Conservation (phyloP, 805 yeast species). For the Candida namnaoensis region DNA sequence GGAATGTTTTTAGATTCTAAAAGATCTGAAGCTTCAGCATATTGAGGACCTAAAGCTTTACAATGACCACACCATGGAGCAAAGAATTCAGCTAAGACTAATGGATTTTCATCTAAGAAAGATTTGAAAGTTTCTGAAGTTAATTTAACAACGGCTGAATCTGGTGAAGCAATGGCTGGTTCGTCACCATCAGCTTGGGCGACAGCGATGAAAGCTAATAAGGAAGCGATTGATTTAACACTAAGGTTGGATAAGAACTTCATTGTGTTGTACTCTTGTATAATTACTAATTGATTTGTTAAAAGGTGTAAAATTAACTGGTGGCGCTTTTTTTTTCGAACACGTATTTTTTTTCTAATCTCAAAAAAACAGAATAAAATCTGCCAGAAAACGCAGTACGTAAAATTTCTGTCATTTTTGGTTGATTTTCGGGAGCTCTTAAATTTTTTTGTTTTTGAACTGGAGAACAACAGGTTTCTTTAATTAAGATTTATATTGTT, state of each 20-base stretch:
- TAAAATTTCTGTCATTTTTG: background rate
- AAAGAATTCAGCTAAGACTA: conserved; percentile 80
- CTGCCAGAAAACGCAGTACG: too few relatives aligned
- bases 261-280: conserved; percentile 16
- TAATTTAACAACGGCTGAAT: conserved; percentile 81
- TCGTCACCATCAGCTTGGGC: conserved; percentile 31
- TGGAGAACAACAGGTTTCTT: too few relatives aligned
- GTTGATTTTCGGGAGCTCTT: too few relatives aligned
- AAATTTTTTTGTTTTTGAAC: too few relatives aligned
- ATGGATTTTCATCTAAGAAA: conserved; percentile 62
- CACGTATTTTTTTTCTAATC: background rate
- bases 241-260: conserved; percentile 25
- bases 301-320: too few relatives aligned
- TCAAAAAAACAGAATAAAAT: background rate
- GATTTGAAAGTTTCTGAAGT: conserved; percentile 55
- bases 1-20: conserved; percentile 55
- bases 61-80: conserved; percentile 99
- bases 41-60: conserved; percentile 80
- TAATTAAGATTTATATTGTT: too few relatives aligned
- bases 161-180: conserved; percentile 68
- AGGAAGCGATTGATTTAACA: conserved; percentile 27
- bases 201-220: conserved; percentile 27
- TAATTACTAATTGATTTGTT: too few relatives aligned
- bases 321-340: too few relatives aligned
- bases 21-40: conserved; percentile 58